Conservation (phyloP, 192 early-diverging fungal genomes). For the Oehlia diaphana region DNA sequence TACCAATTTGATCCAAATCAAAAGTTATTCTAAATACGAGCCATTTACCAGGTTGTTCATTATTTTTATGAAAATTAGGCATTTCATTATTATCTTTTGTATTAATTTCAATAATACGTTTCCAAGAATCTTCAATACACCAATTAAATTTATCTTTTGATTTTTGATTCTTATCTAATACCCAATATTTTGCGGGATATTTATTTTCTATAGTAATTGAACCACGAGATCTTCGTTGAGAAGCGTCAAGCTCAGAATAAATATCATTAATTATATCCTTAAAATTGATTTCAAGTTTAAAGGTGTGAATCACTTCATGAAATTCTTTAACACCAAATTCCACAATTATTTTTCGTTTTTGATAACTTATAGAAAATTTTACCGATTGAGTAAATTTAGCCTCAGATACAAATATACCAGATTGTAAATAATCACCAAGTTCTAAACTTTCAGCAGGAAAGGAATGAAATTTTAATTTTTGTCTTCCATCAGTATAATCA, state of each 20-base stretch:
- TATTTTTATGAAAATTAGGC: slow-evolving; percentile 26
- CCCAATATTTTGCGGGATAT: slow-evolving; percentile 44
- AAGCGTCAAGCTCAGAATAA: slow-evolving; percentile 27
- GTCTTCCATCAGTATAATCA: neutral
- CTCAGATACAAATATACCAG: slow-evolving; percentile 32
- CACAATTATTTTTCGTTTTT: slow-evolving; percentile 30
- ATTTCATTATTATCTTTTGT: neutral
- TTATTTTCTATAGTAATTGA: slow-evolving; percentile 43
- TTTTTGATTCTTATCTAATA: slow-evolving; percentile 24
- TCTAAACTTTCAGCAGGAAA: slow-evolving; percentile 21
- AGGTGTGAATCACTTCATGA: neutral
- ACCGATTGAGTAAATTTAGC: slow-evolving; percentile 1
- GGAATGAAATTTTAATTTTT: neutral
- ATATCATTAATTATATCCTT: slow-evolving; percentile 35
- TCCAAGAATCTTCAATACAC: slow-evolving; percentile 29
- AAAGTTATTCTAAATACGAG: slow-evolving; percentile 40
- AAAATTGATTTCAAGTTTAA: slow-evolving; percentile 36
- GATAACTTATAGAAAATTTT: slow-evolving; percentile 27
- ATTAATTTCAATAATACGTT: slow-evolving; percentile 38
- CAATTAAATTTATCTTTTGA: slow-evolving; percentile 20
- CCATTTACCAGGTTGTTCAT: slow-evolving; percentile 45
- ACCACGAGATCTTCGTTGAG: neutral
- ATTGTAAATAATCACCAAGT: slow-evolving; percentile 28
- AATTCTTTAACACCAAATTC: slow-evolving; percentile 30
- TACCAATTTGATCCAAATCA: neutral